A percentile compares a stretch with the other conserved stretches of the same genome.
phyloP scores from a whole-genome alignment of 2,329 filamentous ascomycete species.

The Sporothrix variecibatus region DNA sequence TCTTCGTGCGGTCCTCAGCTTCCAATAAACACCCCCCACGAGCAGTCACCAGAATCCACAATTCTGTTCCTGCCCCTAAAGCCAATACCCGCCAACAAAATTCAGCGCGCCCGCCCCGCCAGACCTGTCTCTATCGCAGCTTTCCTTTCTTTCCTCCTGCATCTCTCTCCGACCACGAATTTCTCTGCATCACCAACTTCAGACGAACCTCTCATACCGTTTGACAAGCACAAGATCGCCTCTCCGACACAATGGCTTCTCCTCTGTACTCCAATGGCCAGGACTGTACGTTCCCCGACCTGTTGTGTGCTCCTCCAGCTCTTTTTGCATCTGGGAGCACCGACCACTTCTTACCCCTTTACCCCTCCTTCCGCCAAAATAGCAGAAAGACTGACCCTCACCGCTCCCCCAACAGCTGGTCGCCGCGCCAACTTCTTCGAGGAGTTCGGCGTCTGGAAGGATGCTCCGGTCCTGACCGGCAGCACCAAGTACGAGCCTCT shows the following conservation, averaged over 20 bases:
- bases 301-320: neutral
- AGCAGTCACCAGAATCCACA: conserved; percentile 21
- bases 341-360: neutral
- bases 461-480: conserved; percentile 69
- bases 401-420: conserved; percentile 31
- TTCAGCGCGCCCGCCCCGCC: conserved; percentile 26
- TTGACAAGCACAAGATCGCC: conserved; percentile 6
- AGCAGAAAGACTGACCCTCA: conserved; percentile 13
- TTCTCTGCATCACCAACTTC: conserved; percentile 23
- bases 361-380: neutral
- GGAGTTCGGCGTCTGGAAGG: conserved; percentile 68
- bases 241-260: conserved; percentile 25
- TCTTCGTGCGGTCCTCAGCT: conserved; percentile 2
- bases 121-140: conserved; percentile 22
- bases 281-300: conserved; percentile 20
- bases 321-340: neutral
- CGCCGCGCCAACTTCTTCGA: conserved; percentile 49
- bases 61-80: conserved; percentile 20
- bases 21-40: conserved; percentile 12
- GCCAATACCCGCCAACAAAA: conserved; percentile 24
- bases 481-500: conserved; percentile 70
- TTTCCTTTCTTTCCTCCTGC: conserved; percentile 16
- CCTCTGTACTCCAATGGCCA: conserved; percentile 25
- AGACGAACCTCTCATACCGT: conserved; percentile 11
- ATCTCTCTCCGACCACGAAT: neutral